A percentile compares a stretch with the other conserved stretches of the same genome.
phyloP scores from a whole-genome alignment of 2,329 filamentous ascomycete genomes.

The Eutypa lata region DNA sequence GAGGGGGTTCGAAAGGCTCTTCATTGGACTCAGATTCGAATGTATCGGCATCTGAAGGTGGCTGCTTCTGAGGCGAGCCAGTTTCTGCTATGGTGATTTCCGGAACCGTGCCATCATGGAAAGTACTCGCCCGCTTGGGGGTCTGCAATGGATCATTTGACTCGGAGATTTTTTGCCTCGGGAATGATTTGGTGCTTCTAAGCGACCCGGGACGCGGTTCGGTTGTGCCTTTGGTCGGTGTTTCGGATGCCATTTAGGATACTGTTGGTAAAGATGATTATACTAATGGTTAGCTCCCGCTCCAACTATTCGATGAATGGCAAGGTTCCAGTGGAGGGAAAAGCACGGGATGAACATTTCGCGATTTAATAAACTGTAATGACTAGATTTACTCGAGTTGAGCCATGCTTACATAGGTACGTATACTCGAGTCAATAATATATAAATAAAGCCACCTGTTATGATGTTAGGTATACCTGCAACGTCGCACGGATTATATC shows the following conservation, averaged over 20 bases:
- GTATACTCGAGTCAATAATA: not conserved
- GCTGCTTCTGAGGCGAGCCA: conserved; percentile 12
- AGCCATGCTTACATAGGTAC: not conserved
- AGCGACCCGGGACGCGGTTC: conserved; percentile 23
- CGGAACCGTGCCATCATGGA: conserved; percentile 36
- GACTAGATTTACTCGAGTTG: not conserved
- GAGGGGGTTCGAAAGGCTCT: conserved; percentile 42
- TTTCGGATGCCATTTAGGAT: conserved; percentile 20
- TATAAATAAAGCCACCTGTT: not conserved
- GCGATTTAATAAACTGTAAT: no score
- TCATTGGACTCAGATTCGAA: conserved; percentile 49
- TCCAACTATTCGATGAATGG: not conserved
- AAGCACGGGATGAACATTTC: not conserved
- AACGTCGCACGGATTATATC: not conserved
- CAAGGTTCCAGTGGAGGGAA: not conserved
- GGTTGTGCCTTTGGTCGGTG: conserved; percentile 19
- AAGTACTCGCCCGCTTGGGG: conserved; percentile 45
- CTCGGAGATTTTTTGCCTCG: conserved; percentile 19
- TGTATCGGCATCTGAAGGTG: conserved; percentile 37
- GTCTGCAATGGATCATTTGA: conserved; percentile 29
- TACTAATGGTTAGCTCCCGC: not conserved
- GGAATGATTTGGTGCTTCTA: conserved; percentile 24
- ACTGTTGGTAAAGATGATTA: not conserved
- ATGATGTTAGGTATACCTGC: not conserved
- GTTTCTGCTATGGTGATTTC: conserved; percentile 22